Evolutionary conservation across 176 grass and related monocot species (phyloP), one percentile per base, ranked within the genome.

Genomic region (Oryza brachyantha): DNA sequence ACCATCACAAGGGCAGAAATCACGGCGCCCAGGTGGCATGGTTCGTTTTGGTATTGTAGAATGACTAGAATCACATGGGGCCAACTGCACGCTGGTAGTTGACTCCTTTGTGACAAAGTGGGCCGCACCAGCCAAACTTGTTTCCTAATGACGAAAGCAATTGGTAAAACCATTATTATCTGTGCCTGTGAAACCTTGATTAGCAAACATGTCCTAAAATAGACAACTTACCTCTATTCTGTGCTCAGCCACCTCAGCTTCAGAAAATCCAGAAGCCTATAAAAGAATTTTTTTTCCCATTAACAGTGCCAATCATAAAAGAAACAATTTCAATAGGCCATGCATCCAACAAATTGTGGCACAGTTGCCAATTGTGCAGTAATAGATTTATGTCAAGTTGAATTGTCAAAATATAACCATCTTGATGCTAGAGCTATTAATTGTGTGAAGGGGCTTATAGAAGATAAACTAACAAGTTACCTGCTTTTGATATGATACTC

Each of bases 401-500:
- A 57, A 57, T 24, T 57, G n/a, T 57, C 52, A 64, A 16, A 60
- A 55, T 73, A 7, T 64, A 81, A 74, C 13, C 10, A n/a, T 76
- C 29, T 27, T 7, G 43, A 21, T 65, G 61, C 61, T 73, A 37
- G 29, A 35, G 35, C 24, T 55, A 75, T 79, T 17, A 62, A 19
- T 22, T 46, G 75, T 50, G 25, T 22, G 67, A 73, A 70, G 13
- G 32, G 72, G 60, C 27, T 39, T 70, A 52, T 27, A 24, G 64
- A n/a, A 57, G 10, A 59, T 62, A 74, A 50, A 62, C 7, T 28
- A 46, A 22, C 29, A 69, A 55, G 27, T 63, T 85, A 99, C 96
- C 90, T 94, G 89, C 74, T 98, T 94, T 76, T 89, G 83, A 81
- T 73, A 89, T 38, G 91, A 98, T 81, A 70, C 71, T 79, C 60